Evolutionary conservation across 2,329 filamentous ascomycete genomes (phyloP).

Genomic region (Pezicula neosporulosa): DNA sequence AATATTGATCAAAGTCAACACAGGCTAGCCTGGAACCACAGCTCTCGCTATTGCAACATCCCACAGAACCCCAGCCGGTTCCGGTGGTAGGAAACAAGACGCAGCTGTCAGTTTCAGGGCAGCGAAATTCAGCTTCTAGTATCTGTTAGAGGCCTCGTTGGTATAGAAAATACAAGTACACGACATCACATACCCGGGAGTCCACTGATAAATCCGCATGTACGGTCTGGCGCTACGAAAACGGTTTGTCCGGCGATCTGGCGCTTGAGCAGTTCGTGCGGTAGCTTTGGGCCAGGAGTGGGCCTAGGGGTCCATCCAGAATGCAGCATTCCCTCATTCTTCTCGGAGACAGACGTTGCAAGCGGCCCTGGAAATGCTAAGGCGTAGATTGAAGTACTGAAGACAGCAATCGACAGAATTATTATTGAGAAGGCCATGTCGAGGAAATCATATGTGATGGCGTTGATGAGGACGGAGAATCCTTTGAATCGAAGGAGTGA

Average conservation of each 20-base stretch:
- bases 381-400: background rate
- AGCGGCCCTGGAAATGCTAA: background rate
- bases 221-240: conserved; percentile 45
- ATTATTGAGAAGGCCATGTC: background rate
- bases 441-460: background rate
- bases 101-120: conserved; percentile 32
- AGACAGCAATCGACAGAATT: background rate
- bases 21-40: conserved; percentile 37
- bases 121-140: conserved; percentile 37
- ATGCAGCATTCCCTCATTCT: conserved; percentile 6
- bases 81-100: conserved; percentile 34
- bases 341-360: background rate
- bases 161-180: background rate
- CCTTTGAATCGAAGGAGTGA: background rate
- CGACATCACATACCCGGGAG: conserved; percentile 27
- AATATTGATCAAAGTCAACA: conserved; percentile 34
- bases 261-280: conserved; percentile 24
- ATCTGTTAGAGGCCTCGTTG: conserved; percentile 3
- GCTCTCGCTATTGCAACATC: conserved; percentile 35
- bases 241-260: conserved; percentile 30
- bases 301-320: conserved; percentile 31
- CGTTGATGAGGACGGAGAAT: background rate
- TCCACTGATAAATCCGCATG: conserved; percentile 46
- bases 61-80: conserved; percentile 32
- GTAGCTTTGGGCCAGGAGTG: conserved; percentile 35